Conservation (phyloP, 805 yeast genomes). For the Wickerhamomyces chambardii region DNA sequence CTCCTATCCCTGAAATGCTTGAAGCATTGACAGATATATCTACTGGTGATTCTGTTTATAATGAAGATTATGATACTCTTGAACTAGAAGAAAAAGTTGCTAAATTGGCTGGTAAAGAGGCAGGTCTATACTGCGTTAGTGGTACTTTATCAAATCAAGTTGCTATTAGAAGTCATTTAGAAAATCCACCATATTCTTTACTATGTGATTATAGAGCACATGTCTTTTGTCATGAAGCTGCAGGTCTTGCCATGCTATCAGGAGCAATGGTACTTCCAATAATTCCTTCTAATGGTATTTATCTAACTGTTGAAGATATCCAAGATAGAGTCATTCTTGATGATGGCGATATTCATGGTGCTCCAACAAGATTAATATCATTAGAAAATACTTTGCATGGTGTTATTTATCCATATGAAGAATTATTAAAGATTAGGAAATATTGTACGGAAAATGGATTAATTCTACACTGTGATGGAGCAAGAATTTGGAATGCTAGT, state of each 20-base stretch:
- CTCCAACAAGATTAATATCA: slow-evolving; percentile 80
- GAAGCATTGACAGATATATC: slow-evolving; percentile 47
- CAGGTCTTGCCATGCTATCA: slow-evolving; percentile 81
- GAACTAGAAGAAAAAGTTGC: slow-evolving; percentile 59
- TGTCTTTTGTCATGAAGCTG: slow-evolving; percentile 79
- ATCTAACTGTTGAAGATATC: slow-evolving; percentile 77
- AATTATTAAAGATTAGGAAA: slow-evolving; percentile 56
- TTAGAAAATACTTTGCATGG: slow-evolving; percentile 90
- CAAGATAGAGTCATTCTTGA: slow-evolving; percentile 50
- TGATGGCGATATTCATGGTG: slow-evolving; percentile 78
- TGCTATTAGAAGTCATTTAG: slow-evolving; percentile 65
- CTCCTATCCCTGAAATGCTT: slow-evolving; percentile 71
- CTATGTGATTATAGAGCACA: slow-evolving; percentile 85
- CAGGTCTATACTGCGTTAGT: slow-evolving; percentile 76
- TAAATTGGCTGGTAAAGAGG: slow-evolving; percentile 65
- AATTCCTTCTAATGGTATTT: slow-evolving; percentile 63
- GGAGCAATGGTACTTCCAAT: slow-evolving; percentile 91
- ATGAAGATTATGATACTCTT: slow-evolving; percentile 68
- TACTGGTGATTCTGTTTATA: slow-evolving; percentile 84
- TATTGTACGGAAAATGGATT: slow-evolving; percentile 58
- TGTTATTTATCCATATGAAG: slow-evolving; percentile 69
- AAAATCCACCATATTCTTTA: slow-evolving; percentile 80
- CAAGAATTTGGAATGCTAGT: slow-evolving; percentile 88
- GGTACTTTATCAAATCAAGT: slow-evolving; percentile 91
- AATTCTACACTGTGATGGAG: slow-evolving; percentile 84